Percentiles rank a stretch among this genome's conserved stretches.
These are phyloP conservation scores for Pezicula rhizophila DNA, from an alignment of 2,329 filamentous ascomycete genomes.

Conservation along the genomic window DNA sequence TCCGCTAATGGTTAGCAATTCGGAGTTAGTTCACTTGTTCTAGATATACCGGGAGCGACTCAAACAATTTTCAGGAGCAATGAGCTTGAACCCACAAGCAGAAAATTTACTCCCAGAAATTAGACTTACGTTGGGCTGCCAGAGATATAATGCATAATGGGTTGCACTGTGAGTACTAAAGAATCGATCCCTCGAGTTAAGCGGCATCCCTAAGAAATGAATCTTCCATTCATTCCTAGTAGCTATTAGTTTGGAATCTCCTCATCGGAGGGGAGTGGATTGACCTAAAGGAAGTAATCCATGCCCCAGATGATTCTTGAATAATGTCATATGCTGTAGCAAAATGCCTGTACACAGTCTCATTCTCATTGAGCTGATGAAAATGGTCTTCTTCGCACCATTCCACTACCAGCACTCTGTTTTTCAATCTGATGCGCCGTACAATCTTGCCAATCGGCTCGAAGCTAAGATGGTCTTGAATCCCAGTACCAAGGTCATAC, in stretches of 20 bases:
- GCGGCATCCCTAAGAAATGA: constrained; percentile 48
- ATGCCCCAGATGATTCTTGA: constrained; percentile 19
- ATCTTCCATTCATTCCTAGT: constrained; percentile 49
- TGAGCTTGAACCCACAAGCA: no score
- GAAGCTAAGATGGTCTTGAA: constrained; percentile 44
- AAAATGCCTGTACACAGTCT: constrained; percentile 50
- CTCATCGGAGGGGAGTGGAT: neutral
- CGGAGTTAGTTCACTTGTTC: no score
- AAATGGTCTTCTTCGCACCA: constrained; percentile 51
- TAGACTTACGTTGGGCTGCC: constrained; percentile 42
- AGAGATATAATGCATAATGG: constrained; percentile 57
- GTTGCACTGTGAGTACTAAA: constrained; percentile 53
- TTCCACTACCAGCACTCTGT: constrained; percentile 54
- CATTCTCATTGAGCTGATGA: constrained; percentile 44
- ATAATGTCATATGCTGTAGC: constrained; percentile 51
- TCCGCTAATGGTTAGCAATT: constrained; percentile 24
- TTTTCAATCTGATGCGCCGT: constrained; percentile 46
- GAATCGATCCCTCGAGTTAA: constrained; percentile 53
- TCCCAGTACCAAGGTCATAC: constrained; percentile 42
- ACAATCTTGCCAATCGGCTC: constrained; percentile 42
- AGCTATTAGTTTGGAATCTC: neutral
- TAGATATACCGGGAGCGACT: no score
- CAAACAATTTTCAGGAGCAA: no score
- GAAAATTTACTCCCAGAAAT: no score
- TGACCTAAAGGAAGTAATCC: constrained; percentile 43